phyloP scores from a whole-genome alignment of 345 rosid species.

The Isatis tinctoria region DNA sequence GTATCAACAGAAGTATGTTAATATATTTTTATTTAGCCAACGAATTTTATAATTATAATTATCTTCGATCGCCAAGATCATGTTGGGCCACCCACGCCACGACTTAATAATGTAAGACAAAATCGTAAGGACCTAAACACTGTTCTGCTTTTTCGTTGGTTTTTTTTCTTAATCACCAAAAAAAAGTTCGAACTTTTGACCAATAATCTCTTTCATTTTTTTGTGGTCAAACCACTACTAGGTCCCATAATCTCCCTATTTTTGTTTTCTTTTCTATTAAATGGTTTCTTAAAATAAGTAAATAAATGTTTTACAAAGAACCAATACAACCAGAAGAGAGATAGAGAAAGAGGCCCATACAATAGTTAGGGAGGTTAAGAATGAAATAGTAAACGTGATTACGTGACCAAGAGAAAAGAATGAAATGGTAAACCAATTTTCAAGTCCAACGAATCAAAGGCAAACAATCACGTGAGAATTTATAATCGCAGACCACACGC shows the following conservation, averaged over 20 bases:
- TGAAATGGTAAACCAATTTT: too few species aligned
- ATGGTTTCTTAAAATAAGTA: not conserved
- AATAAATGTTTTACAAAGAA: not conserved
- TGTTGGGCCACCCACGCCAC: slow-evolving; percentile 16
- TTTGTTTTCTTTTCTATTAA: not conserved
- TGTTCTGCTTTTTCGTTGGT: not conserved
- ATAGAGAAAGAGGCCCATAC: not conserved
- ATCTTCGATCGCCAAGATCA: slow-evolving; percentile 16
- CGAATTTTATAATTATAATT: not conserved
- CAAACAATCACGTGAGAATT: too few species aligned
- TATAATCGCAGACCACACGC: too few species aligned
- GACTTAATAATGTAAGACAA: not conserved
- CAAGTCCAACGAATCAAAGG: too few species aligned
- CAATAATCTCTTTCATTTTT: not conserved
- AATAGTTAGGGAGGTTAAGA: not conserved
- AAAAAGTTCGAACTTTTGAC: not conserved
- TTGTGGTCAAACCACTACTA: not conserved
- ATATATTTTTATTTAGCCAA: not conserved
- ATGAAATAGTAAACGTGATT: too few species aligned
- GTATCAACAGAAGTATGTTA: not conserved
- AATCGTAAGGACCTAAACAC: not conserved
- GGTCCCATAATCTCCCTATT: not conserved
- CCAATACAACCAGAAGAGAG: not conserved
- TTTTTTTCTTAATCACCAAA: not conserved
- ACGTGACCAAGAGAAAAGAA: too few species aligned